Percentiles rank a stretch among this genome's conserved stretches.
Conservation (phyloP, 2,329 filamentous ascomycete genomes). For the Eutypella sp. region DNA sequence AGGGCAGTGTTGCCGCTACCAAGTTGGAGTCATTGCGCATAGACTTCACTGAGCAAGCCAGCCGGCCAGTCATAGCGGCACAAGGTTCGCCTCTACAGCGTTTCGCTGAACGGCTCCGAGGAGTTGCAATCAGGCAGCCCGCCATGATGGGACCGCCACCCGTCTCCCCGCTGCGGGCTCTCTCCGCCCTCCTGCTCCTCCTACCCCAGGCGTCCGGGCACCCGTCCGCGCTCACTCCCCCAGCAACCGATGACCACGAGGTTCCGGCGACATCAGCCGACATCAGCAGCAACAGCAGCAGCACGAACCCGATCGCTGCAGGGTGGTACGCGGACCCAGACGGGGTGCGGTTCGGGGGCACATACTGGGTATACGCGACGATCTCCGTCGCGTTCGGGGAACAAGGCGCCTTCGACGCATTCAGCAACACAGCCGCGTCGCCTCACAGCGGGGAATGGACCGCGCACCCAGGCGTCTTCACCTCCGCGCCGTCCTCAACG, state of each 20-base stretch:
- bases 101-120: too few species aligned
- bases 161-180: not conserved
- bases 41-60: too few species aligned
- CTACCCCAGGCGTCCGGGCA: not conserved
- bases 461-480: constrained; percentile 1
- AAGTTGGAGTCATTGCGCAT: too few species aligned
- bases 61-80: too few species aligned
- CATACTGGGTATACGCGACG: constrained; percentile 5
- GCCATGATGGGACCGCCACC: not conserved
- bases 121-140: too few species aligned
- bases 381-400: constrained; percentile 1
- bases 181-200: not conserved
- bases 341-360: constrained; percentile 1
- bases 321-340: constrained; percentile 7
- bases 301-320: constrained; percentile 2
- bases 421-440: not conserved
- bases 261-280: not conserved
- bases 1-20: too few species aligned
- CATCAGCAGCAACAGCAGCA: too few species aligned
- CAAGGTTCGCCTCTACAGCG: too few species aligned
- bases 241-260: not conserved
- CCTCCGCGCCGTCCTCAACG: not conserved
- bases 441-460: not conserved
- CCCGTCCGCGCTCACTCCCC: not conserved
- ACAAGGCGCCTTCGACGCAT: constrained; percentile 3